Conservation (phyloP, 345 rosid species). For the Murraya paniculata region DNA sequence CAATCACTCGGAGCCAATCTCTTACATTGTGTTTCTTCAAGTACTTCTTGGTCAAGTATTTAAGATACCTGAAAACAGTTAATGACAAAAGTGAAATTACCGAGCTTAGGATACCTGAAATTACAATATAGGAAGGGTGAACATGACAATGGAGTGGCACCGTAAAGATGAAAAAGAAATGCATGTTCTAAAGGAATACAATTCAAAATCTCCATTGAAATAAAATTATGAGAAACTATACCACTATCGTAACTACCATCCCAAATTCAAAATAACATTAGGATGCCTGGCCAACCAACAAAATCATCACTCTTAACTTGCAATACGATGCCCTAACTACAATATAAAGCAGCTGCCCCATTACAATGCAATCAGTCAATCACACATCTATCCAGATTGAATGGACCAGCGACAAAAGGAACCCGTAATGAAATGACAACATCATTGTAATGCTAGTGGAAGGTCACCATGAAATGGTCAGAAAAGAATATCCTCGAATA, state of each 20-base stretch:
- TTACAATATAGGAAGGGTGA: background rate
- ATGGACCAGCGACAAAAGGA: background rate
- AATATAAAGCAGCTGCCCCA: background rate
- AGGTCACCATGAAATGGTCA: background rate
- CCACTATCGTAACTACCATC: background rate
- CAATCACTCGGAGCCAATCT: slow-evolving; percentile 75
- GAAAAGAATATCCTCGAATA: background rate
- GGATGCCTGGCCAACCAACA: background rate
- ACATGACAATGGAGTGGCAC: background rate
- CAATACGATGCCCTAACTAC: background rate
- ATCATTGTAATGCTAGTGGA: background rate
- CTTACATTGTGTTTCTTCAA: slow-evolving; percentile 61
- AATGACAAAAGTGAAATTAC: background rate
- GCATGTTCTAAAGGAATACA: background rate
- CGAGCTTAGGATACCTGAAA: background rate
- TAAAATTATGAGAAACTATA: background rate
- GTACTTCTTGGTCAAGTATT: slow-evolving; percentile 75
- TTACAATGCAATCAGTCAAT: background rate
- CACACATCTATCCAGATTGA: background rate
- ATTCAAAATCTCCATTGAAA: background rate
- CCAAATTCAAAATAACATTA: background rate
- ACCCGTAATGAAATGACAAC: background rate
- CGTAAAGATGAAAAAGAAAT: background rate
- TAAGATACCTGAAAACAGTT: slow-evolving; percentile 40
- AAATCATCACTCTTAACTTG: background rate